These are phyloP conservation scores for Hapsidospora chrysogenum DNA, from an alignment of 495 filamentous ascomycete genomes.

Conservation along the genomic window DNA sequence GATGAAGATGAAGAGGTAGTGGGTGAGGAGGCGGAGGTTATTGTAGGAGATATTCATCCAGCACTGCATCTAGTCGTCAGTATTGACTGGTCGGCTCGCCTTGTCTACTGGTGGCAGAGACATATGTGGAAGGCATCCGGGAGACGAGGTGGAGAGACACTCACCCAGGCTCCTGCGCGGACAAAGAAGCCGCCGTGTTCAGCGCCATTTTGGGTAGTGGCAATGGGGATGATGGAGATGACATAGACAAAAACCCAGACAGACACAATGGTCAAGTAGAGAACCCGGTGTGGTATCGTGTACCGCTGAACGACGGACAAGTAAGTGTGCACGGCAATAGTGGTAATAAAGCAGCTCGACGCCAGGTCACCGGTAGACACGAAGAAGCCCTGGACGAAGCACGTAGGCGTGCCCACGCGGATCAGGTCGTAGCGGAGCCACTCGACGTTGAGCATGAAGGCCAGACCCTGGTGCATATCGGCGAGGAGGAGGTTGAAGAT, in stretches of 20 bases:
- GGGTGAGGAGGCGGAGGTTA: slow-evolving; percentile 46
- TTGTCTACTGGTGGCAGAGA: too few species aligned
- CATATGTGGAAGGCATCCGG: slow-evolving; percentile 2
- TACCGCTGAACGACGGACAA: slow-evolving; percentile 41
- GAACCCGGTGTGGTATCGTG: slow-evolving; percentile 33
- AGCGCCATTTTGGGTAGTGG: slow-evolving; percentile 26
- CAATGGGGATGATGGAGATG: slow-evolving; percentile 38
- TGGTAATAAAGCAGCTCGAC: slow-evolving; percentile 52
- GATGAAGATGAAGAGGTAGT: slow-evolving; percentile 71
- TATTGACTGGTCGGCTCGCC: not conserved
- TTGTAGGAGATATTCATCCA: slow-evolving; percentile 51
- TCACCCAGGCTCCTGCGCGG: slow-evolving; percentile 45
- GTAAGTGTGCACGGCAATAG: slow-evolving; percentile 56
- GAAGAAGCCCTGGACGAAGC: slow-evolving; percentile 57
- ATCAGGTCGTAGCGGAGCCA: slow-evolving; percentile 43
- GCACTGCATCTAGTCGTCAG: slow-evolving; percentile 30
- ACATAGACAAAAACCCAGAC: slow-evolving; percentile 44
- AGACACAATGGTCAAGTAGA: slow-evolving; percentile 31
- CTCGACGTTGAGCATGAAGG: slow-evolving; percentile 48
- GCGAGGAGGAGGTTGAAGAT: slow-evolving; percentile 61
- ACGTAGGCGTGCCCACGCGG: slow-evolving; percentile 34
- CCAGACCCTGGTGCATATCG: slow-evolving; percentile 52
- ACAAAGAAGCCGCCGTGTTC: slow-evolving; percentile 37
- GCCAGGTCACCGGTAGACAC: slow-evolving; percentile 53
- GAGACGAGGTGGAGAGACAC: slow-evolving; percentile 5